phyloP scores from a whole-genome alignment of 805 yeast genomes.

The Metschnikowia hibisci region DNA sequence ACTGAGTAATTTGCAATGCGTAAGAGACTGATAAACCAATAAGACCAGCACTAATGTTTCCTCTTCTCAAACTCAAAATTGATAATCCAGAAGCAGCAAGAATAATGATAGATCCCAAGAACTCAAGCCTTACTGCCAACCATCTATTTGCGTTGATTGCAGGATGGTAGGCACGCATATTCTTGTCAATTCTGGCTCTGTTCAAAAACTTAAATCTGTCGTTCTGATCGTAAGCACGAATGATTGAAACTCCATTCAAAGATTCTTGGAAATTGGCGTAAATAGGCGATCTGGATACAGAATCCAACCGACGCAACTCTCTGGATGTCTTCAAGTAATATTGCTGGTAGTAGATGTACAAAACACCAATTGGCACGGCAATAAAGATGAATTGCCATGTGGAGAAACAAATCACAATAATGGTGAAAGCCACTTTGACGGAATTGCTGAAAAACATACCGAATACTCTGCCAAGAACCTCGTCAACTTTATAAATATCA shows the following conservation, averaged over 20 bases:
- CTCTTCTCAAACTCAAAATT: slow-evolving; percentile 62
- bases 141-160: slow-evolving; percentile 92
- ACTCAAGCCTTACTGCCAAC: slow-evolving; percentile 93
- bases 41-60: slow-evolving; percentile 78
- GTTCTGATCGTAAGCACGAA: slow-evolving; percentile 69
- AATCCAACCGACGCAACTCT: slow-evolving; percentile 78
- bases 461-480: slow-evolving; percentile 65
- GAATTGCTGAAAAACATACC: slow-evolving; percentile 61
- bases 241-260: slow-evolving; percentile 67
- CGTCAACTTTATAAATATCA: slow-evolving; percentile 88
- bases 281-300: slow-evolving; percentile 75
- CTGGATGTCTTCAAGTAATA: slow-evolving; percentile 74
- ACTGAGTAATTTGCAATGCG: slow-evolving; percentile 88
- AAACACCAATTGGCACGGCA: slow-evolving; percentile 61
- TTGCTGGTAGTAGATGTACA: slow-evolving; percentile 70
- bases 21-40: slow-evolving; percentile 93
- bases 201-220: slow-evolving; percentile 62
- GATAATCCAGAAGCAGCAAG: slow-evolving; percentile 81
- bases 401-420: slow-evolving; percentile 74
- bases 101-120: slow-evolving; percentile 84
- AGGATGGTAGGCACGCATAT: slow-evolving; percentile 91
- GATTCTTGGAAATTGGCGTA: slow-evolving; percentile 85
- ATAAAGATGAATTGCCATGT: slow-evolving; percentile 83
- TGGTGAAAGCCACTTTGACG: slow-evolving; percentile 66
- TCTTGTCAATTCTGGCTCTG: slow-evolving; percentile 70